These are phyloP conservation scores for Celoporthe dispersa DNA, from an alignment of 2,329 filamentous ascomycete species.

Conservation along the genomic window DNA sequence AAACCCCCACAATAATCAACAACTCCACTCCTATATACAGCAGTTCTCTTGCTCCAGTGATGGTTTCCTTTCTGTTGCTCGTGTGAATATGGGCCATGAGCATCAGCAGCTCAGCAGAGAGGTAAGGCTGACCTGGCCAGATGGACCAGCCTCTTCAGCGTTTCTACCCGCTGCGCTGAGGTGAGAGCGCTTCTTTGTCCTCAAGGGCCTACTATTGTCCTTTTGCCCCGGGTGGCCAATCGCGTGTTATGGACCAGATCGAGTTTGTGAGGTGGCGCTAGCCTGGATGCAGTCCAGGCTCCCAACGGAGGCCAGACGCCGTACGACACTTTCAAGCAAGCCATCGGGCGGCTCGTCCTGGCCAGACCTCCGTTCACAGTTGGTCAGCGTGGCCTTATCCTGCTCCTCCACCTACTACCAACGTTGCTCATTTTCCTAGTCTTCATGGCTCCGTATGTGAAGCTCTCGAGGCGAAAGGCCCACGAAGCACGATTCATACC, in stretches of 20 bases:
- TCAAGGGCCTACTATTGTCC: not conserved
- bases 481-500: too few species aligned
- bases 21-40: not conserved
- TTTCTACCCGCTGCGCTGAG: not conserved
- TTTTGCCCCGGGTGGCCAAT: constrained; percentile 7
- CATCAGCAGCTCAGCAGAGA: not conserved
- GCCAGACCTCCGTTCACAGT: not conserved
- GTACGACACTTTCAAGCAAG: not conserved
- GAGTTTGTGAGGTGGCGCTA: not conserved
- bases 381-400: not conserved
- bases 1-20: not conserved
- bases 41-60: not conserved
- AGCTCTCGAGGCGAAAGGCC: not conserved
- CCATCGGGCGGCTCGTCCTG: not conserved
- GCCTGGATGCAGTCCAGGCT: constrained; percentile 10
- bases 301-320: constrained; percentile 7
- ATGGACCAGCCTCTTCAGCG: not conserved
- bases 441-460: not conserved
- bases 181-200: constrained; percentile 1
- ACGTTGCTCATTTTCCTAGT: not conserved
- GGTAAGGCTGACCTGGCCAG: not conserved
- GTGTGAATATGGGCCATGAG: not conserved
- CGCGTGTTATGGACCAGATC: constrained; percentile 15
- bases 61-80: not conserved
- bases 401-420: not conserved